phyloP scores from a whole-genome alignment of 148 eudicot species.

The Nepenthes gracilis region DNA sequence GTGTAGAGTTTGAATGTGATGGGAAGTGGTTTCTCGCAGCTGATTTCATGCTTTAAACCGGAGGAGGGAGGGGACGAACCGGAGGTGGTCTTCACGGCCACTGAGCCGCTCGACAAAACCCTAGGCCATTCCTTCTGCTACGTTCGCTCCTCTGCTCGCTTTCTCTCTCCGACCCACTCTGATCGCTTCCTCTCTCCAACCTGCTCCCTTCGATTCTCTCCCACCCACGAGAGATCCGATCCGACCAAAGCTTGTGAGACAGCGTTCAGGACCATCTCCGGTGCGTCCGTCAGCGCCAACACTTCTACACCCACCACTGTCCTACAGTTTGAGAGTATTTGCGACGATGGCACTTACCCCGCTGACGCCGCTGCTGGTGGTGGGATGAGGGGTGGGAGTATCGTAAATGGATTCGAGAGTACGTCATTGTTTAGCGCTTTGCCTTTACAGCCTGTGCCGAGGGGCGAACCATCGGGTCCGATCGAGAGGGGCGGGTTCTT shows the following conservation, averaged over 20 bases:
- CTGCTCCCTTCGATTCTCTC: constrained; percentile 62
- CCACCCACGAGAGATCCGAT: constrained; percentile 29
- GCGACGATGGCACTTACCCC: constrained; percentile 25
- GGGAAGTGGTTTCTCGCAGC: constrained; percentile 77
- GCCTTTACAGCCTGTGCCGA: constrained; percentile 74
- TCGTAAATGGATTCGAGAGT: constrained; percentile 77
- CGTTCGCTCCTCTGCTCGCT: constrained; percentile 78
- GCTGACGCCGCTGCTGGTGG: constrained; percentile 12
- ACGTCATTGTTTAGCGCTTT: constrained; percentile 63
- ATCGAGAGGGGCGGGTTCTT: constrained; percentile 47
- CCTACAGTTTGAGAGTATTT: constrained; percentile 26
- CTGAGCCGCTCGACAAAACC: constrained; percentile 72
- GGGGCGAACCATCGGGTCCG: constrained; percentile 43
- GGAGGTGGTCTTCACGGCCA: constrained; percentile 30
- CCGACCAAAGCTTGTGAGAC: neutral
- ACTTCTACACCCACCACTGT: constrained; percentile 68
- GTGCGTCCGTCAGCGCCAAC: constrained; percentile 87
- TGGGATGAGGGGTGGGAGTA: constrained; percentile 28
- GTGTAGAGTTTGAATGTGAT: constrained; percentile 39
- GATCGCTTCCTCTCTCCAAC: constrained; percentile 74
- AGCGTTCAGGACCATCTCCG: constrained; percentile 63
- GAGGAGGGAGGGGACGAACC: constrained; percentile 23
- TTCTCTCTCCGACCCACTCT: constrained; percentile 77
- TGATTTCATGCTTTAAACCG: constrained; percentile 72
- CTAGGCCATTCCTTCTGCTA: constrained; percentile 96